These are phyloP conservation scores for Blastocystis sp. DNA, from an alignment of 352 stramenopile genomes.

Conservation along the genomic window DNA sequence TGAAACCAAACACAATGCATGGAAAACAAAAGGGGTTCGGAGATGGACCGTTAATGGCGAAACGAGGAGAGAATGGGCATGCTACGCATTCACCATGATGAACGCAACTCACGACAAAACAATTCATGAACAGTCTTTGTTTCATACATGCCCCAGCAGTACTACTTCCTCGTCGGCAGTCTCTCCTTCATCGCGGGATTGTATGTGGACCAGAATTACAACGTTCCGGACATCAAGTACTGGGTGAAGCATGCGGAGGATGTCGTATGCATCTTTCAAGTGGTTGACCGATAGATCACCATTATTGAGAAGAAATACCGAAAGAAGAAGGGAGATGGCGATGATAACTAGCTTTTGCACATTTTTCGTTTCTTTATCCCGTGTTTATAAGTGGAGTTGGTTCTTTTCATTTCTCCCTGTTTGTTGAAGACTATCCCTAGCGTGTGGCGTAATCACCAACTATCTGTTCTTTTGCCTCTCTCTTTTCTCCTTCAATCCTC, in stretches of 20 bases:
- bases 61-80: too few species aligned
- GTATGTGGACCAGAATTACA: constrained; percentile 67
- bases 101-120: too few species aligned
- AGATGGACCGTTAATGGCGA: too few species aligned
- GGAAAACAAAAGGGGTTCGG: too few species aligned
- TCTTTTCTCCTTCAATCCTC: background rate
- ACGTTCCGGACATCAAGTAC: constrained; percentile 57
- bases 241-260: constrained; percentile 31
- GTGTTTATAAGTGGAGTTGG: background rate
- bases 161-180: constrained; percentile 51
- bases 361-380: background rate
- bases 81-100: too few species aligned
- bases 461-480: background rate
- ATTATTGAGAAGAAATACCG: constrained; percentile 56
- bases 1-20: too few species aligned
- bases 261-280: constrained; percentile 1
- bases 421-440: background rate
- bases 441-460: background rate
- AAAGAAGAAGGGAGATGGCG: constrained; percentile 20
- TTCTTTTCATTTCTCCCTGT: background rate
- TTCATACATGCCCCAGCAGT: constrained; percentile 1
- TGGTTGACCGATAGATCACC: background rate
- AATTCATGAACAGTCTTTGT: too few species aligned
- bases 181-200: constrained; percentile 43
- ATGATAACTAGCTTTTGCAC: background rate